phyloP scores from a whole-genome alignment of 345 rosid genomes.

The Salix brachista region DNA sequence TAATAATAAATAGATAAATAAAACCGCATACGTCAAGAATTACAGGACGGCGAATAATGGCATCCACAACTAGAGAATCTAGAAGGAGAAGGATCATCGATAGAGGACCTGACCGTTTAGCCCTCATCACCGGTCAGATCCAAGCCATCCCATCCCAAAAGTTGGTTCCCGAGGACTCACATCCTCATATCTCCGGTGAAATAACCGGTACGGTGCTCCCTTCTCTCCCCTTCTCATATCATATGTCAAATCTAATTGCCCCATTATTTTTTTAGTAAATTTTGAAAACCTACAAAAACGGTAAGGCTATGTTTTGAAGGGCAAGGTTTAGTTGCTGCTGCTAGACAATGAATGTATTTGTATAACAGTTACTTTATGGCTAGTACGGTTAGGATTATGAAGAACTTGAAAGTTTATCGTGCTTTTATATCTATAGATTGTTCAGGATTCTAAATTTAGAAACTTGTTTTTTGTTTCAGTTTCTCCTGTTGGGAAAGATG shows the following conservation, averaged over 20 bases:
- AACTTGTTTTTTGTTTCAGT: conserved; percentile 29
- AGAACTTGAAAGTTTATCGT: too few species aligned
- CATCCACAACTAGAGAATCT: conserved; percentile 53
- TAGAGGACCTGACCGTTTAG: conserved; percentile 80
- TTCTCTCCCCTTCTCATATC: neutral
- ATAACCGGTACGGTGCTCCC: conserved; percentile 24
- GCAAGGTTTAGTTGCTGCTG: too few species aligned
- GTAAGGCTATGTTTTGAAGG: neutral
- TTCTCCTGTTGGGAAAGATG: conserved; percentile 23
- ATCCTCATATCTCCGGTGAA: conserved; percentile 22
- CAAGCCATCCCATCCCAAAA: conserved; percentile 33
- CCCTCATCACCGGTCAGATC: conserved; percentile 64
- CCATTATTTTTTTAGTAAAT: too few species aligned
- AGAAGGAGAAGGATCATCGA: conserved; percentile 73
- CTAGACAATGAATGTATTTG: too few species aligned
- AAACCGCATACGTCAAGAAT: neutral
- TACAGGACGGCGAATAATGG: conserved; percentile 20
- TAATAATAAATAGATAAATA: neutral
- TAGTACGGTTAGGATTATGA: too few species aligned
- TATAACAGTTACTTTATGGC: too few species aligned
- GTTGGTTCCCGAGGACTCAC: conserved; percentile 1
- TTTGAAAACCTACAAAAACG: neutral
- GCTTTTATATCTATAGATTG: too few species aligned
- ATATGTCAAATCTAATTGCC: too few species aligned
- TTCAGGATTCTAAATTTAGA: neutral